Evolutionary conservation across 441 rosid species (phyloP).

Genomic region (Populus hybrid): DNA sequence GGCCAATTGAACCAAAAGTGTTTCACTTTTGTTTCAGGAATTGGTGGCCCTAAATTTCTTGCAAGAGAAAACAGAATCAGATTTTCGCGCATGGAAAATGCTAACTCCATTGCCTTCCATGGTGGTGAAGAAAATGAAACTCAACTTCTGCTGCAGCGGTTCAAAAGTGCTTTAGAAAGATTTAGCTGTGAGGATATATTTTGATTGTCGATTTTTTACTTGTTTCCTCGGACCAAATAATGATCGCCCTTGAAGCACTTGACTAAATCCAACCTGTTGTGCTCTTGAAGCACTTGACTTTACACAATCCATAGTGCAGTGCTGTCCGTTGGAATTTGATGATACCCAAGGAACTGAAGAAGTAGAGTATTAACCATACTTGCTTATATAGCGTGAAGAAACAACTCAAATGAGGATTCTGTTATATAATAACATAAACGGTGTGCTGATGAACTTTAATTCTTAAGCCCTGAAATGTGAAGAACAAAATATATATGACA

Average conservation of each 20-base stretch:
- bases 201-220: conserved; percentile 5
- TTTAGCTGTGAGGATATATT: conserved; percentile 49
- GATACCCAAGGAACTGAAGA: background rate
- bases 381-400: background rate
- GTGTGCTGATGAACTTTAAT: background rate
- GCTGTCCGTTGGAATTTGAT: background rate
- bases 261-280: too few species aligned
- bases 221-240: background rate
- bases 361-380: background rate
- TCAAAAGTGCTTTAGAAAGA: conserved; percentile 80
- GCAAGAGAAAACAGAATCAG: conserved; percentile 98
- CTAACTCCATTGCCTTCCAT: conserved; percentile 93
- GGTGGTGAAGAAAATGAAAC: conserved; percentile 89
- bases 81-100: conserved; percentile 95
- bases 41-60: conserved; percentile 83
- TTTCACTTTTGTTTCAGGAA: conserved; percentile 45
- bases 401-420: background rate
- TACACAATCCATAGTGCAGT: background rate
- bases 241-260: background rate
- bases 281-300: background rate
- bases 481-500: background rate
- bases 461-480: background rate
- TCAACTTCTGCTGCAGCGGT: conserved; percentile 83
- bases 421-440: too few species aligned
- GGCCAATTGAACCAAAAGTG: background rate